These are phyloP conservation scores for Aspergillus sp. DNA, from an alignment of 2,329 filamentous ascomycete species.

Conservation along the genomic window DNA sequence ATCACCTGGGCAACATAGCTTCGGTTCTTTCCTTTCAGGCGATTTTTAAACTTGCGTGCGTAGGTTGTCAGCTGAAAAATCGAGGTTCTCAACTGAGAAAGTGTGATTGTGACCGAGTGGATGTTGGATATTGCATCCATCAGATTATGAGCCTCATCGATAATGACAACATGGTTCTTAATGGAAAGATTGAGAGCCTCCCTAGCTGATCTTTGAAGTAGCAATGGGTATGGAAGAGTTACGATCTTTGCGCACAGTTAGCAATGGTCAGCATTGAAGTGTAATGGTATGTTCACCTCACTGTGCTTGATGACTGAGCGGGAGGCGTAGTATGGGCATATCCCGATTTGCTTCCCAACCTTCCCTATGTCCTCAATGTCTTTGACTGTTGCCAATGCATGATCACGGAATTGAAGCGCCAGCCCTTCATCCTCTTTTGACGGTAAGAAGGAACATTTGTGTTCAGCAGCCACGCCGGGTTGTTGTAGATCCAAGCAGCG, in stretches of 20 bases:
- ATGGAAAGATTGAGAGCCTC: constrained; percentile 83
- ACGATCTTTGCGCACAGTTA: constrained; percentile 55
- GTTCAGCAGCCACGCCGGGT: constrained; percentile 54
- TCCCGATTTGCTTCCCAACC: constrained; percentile 70
- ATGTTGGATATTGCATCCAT: constrained; percentile 92
- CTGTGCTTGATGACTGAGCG: constrained; percentile 74
- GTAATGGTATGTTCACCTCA: constrained; percentile 50
- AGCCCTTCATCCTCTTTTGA: constrained; percentile 68
- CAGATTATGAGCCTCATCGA: constrained; percentile 96
- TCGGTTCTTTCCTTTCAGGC: constrained; percentile 83
- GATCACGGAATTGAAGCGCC: constrained; percentile 78
- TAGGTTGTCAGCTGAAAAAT: constrained; percentile 75
- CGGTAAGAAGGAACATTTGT: constrained; percentile 72
- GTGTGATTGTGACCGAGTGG: constrained; percentile 70
- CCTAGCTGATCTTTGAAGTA: constrained; percentile 80
- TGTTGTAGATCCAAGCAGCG: constrained; percentile 87
- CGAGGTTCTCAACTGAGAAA: constrained; percentile 68
- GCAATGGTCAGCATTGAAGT: constrained; percentile 1
- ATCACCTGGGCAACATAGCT: constrained; percentile 87
- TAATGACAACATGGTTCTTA: constrained; percentile 84
- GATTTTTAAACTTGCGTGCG: constrained; percentile 80
- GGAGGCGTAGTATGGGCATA: constrained; percentile 97
- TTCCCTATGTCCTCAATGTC: constrained; percentile 88
- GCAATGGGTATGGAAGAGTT: constrained; percentile 84
- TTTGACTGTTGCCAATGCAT: constrained; percentile 74